phyloP scores from a whole-genome alignment of 2,329 filamentous ascomycete genomes.

The Aspergillus puulaauensis region DNA sequence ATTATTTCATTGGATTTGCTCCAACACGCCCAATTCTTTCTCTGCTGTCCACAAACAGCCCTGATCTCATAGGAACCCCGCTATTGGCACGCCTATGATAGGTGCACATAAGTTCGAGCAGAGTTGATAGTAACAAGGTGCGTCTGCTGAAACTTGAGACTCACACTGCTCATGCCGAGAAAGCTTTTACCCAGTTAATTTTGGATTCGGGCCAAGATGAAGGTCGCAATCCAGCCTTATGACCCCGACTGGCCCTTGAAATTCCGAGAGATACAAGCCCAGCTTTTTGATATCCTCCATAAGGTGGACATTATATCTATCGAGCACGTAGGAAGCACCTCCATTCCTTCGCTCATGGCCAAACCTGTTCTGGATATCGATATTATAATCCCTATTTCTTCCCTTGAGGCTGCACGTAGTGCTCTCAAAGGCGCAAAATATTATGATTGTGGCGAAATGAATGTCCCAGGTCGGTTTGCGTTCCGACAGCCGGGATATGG shows the following conservation, averaged over 20 bases:
- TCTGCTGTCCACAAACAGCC: too few relatives aligned
- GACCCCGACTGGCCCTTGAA: neutral
- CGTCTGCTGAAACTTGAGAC: too few relatives aligned
- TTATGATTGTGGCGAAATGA: neutral
- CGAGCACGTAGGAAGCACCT: neutral
- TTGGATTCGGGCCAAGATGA: neutral
- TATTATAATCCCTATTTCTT: neutral
- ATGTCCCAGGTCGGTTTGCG: neutral
- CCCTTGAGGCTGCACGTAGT: neutral
- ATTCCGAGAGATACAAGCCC: neutral
- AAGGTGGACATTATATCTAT: neutral
- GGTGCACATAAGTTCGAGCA: too few relatives aligned
- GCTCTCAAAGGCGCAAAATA: neutral
- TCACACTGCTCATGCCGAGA: too few relatives aligned
- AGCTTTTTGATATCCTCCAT: neutral
- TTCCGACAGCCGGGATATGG: neutral
- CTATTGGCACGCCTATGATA: too few relatives aligned
- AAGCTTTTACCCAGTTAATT: too few relatives aligned
- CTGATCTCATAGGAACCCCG: too few relatives aligned
- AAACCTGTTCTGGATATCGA: neutral
- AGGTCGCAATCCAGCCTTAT: neutral
- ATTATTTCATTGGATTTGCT: too few relatives aligned
- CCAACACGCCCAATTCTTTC: too few relatives aligned
- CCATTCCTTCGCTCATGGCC: neutral
- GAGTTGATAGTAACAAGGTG: too few relatives aligned